Conservation (phyloP, 768 basidiomycete species). For the Trametes gibbosa region DNA sequence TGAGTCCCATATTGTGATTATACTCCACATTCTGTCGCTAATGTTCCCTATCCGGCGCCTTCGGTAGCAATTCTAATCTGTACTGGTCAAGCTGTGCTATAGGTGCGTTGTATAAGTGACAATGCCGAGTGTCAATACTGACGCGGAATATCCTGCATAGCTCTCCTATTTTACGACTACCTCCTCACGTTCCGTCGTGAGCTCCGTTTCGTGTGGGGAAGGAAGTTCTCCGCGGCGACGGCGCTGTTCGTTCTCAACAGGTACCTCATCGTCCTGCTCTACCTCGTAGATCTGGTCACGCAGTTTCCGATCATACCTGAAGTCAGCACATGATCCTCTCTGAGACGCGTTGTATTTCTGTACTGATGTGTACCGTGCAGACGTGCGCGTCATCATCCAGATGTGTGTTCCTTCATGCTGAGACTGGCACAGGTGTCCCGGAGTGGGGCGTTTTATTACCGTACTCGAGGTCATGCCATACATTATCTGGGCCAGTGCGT, state of each 20-base stretch:
- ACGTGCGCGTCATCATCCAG: neutral
- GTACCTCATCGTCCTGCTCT: conserved; percentile 5
- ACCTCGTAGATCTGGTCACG: conserved; percentile 5
- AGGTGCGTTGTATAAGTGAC: neutral
- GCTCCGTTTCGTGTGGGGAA: conserved; percentile 6
- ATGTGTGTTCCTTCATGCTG: neutral
- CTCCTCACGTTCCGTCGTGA: conserved; percentile 5
- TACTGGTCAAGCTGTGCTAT: conserved; percentile 8
- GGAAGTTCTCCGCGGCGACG: conserved; percentile 6
- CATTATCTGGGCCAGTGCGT: conserved; percentile 8
- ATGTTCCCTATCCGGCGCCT: neutral
- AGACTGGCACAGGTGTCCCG: neutral
- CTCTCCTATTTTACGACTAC: conserved; percentile 4
- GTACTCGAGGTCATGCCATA: conserved; percentile 5
- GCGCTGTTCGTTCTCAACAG: conserved; percentile 7
- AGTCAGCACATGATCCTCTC: neutral
- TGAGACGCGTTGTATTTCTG: neutral
- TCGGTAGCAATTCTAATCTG: neutral
- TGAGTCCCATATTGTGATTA: neutral
- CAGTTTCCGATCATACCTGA: neutral
- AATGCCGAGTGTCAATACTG: neutral
- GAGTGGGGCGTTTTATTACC: neutral
- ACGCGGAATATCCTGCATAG: neutral
- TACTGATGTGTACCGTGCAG: neutral
- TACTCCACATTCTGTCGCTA: too few relatives aligned